Evolutionary conservation across 257 asterid genomes (phyloP).

Genomic region (Schizonepeta tenuifolia): DNA sequence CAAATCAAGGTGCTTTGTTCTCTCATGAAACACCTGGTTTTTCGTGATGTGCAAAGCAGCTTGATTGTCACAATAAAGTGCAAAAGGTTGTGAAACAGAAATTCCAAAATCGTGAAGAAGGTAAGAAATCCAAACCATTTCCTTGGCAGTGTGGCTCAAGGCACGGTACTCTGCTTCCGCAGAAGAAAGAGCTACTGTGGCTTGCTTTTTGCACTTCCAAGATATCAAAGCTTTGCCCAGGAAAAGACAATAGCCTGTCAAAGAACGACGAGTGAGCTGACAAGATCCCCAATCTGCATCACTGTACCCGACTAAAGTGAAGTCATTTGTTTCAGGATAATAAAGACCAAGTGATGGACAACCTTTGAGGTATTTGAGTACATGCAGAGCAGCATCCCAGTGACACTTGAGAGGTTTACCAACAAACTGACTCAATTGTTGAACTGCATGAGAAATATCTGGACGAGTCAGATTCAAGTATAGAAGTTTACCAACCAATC

Average conservation of each 20-base stretch:
- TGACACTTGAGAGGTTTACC: accelerated
- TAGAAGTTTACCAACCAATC: background rate
- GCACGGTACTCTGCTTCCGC: background rate
- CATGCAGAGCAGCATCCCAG: background rate
- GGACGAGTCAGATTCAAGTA: background rate
- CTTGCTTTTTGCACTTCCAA: background rate
- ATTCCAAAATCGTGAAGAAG: accelerated
- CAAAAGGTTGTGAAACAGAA: accelerated
- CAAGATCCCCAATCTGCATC: background rate
- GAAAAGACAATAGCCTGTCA: background rate
- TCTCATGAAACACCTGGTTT: background rate
- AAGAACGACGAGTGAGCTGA: background rate
- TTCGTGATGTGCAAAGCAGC: background rate
- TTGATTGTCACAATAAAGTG: background rate
- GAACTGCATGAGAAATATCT: background rate
- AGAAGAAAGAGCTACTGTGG: background rate
- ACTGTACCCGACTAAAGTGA: accelerated
- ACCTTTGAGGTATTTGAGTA: background rate
- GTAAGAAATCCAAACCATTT: background rate
- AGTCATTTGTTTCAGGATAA: background rate
- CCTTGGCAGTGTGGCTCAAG: background rate
- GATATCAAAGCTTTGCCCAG: background rate
- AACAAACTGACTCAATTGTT: background rate
- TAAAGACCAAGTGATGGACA: background rate
- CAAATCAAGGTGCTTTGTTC: too few relatives aligned